Evolutionary conservation across 345 rosid species (phyloP), one percentile per base, ranked within the genome.

Genomic region (Corchorus capsularis): DNA sequence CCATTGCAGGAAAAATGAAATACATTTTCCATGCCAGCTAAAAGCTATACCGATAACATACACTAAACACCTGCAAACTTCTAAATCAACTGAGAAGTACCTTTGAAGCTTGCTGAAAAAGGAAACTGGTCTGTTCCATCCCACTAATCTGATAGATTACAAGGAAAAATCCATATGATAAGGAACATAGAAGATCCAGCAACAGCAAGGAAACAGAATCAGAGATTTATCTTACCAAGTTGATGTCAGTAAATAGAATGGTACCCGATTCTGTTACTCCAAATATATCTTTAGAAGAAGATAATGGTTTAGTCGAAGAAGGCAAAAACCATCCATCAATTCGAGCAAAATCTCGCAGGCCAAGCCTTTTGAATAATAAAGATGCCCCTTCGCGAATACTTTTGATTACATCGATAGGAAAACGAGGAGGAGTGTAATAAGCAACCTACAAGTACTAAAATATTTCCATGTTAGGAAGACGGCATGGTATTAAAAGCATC

Each of bases 41-140:
- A 19, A 76, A 49, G 47, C 46, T 46, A 34, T 27, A 59, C 2
- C 10, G 17, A 67, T 1, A 71, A 78, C 32, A 71, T 72, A 49
- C 73, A 10, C 6, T 32, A 52, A 47, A 37, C 68, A 66, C 45
- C 63, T 6, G 53, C 6, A 37, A 53, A 39, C 52, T 35, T 14
- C 50, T 32, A 50, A 63, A 72, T 55, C 59, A n/a, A 35, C 34
- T 13, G 27, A 76, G 17, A 76, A 73, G 73, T 84, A 93, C 98
- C 99, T 95, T 93, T 61, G 97, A 95, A 74, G 99, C 97, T 85
- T 95, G 99, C 83, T 93, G 99, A 86, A 93, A 95, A 57, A 95
- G 86, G 81, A 95, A 93, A 84, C 98, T 95, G 34, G 95, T 93
- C 85, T 95, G 99, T 85, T 95, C 98, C 99, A 95, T 93, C 78